Base-by-base conservation (phyloP, 805 yeast genomes). In the Candida chilensis region DNA sequence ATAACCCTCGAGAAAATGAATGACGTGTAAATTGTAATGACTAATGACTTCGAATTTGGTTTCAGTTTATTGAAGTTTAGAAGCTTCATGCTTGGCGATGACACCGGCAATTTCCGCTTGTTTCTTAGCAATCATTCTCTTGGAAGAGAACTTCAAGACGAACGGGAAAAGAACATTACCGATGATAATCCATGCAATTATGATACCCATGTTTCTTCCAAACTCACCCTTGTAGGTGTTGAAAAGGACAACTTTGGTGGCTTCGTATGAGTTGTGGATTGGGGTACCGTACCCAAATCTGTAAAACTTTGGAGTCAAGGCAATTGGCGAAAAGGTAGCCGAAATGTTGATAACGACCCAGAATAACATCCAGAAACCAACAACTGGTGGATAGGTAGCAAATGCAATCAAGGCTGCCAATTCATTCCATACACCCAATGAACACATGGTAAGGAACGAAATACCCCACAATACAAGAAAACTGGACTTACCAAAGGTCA, bases 381-480 rank as follows among this genome's bases (percentile, higher is more conserved):
- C 39, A 31, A 67, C 41, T 17, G 86, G 85, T 1, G 92, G 90
- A 30, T 64, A 62, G 11, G 59, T 33, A 5, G 74, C 52, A 28
- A 78, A 55, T 5, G 69, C 47, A 5, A 80, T 19, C 49, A 74
- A 46, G 1, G 76, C 74, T 41, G 69, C 54, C 37, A 78, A 72
- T 51, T 83, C 92, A 45, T 77, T 79, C 18, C 79, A 76, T 27
- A 80, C 72, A 35, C 94, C 94, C 20, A 81, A 79, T 1, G 88
- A 84, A 37, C 74, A 56, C 84, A 83, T 76, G 5, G 84, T 69
- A 29, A 83, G 40, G 48, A 59, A 83, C 5, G 76, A 64, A 20
- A 74, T 40, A 71, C 78, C 66, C 94, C 94, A 84, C 37, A 69
- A 71, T 2, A 82, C 76, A 24, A 83, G 65, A 50, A 82, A 82